These are phyloP conservation scores for Termitomyces sp. DNA, from an alignment of 768 basidiomycete species.

Conservation along the genomic window DNA sequence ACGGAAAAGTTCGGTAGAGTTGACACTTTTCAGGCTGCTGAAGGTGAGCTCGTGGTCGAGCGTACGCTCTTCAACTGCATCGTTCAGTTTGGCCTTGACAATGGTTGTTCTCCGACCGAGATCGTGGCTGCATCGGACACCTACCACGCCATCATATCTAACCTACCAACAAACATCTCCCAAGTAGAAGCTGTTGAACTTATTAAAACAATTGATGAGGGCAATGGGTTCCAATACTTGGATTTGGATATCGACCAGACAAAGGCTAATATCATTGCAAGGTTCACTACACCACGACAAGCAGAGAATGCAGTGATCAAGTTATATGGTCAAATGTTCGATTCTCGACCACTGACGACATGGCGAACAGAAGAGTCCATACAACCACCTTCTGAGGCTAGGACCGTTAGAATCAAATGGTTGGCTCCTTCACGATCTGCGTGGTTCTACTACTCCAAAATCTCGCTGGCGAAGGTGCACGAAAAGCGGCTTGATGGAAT, in stretches of 20 bases:
- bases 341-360: conserved; percentile 21
- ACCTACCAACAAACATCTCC: conserved; percentile 30
- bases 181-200: conserved; percentile 26
- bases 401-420: conserved; percentile 39
- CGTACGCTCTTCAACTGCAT: conserved; percentile 20
- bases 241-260: conserved; percentile 17
- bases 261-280: conserved; percentile 15
- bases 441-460: conserved; percentile 41
- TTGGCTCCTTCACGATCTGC: conserved; percentile 35
- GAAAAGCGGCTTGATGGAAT: conserved; percentile 34
- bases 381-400: conserved; percentile 13
- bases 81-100: conserved; percentile 28
- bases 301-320: conserved; percentile 28
- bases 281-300: conserved; percentile 23
- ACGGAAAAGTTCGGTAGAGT: not conserved
- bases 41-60: conserved; percentile 12
- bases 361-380: conserved; percentile 17
- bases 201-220: conserved; percentile 25
- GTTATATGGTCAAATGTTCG: conserved; percentile 26
- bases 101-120: conserved; percentile 21
- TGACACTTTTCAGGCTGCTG: not conserved
- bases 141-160: conserved; percentile 28
- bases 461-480: conserved; percentile 37
- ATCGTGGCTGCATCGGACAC: conserved; percentile 34
- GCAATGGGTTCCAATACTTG: conserved; percentile 18